A percentile compares a stretch with the other conserved stretches of the same genome.
These are phyloP conservation scores for Trichoderma erinaceum DNA, from an alignment of 495 filamentous ascomycete species.

Conservation along the genomic window DNA sequence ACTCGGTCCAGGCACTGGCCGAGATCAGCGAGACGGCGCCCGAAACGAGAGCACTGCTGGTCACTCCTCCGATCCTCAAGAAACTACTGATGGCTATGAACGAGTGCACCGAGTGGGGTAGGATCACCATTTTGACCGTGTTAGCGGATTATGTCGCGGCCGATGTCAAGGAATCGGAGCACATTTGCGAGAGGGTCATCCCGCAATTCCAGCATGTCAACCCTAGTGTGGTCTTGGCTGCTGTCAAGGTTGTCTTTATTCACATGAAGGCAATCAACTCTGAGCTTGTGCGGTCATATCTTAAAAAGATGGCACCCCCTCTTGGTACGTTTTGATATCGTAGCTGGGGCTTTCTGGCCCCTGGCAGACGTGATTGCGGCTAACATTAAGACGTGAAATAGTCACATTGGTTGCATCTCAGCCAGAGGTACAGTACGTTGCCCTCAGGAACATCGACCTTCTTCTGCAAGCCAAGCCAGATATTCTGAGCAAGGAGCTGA, in stretches of 20 bases:
- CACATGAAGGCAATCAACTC: constrained; percentile 83
- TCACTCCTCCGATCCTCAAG: constrained; percentile 76
- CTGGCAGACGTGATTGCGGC: constrained; percentile 3
- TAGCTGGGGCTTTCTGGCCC: no score
- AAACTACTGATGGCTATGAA: constrained; percentile 95
- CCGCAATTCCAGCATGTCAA: constrained; percentile 99
- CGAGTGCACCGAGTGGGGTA: constrained; percentile 99
- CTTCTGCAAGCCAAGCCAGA: constrained; percentile 92
- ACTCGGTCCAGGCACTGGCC: constrained; percentile 85
- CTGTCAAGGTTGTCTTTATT: constrained; percentile 95
- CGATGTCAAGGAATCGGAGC: constrained; percentile 93
- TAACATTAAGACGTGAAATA: constrained; percentile 31
- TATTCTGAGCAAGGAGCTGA: constrained; percentile 92
- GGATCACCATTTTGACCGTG: constrained; percentile 86
- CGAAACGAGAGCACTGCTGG: constrained; percentile 77
- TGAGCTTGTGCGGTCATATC: constrained; percentile 72
- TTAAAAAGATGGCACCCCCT: constrained; percentile 97
- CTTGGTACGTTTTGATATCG: constrained; percentile 52
- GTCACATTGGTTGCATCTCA: constrained; percentile 94
- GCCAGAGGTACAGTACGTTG: constrained; percentile 97
- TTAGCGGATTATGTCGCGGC: constrained; percentile 79
- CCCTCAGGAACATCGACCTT: constrained; percentile 90
- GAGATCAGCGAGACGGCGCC: constrained; percentile 89
- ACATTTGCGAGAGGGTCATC: constrained; percentile 93
- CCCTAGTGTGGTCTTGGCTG: constrained; percentile 89